Conservation (phyloP, 306 rosid species). For the Ammopiptanthus mongolicus region DNA sequence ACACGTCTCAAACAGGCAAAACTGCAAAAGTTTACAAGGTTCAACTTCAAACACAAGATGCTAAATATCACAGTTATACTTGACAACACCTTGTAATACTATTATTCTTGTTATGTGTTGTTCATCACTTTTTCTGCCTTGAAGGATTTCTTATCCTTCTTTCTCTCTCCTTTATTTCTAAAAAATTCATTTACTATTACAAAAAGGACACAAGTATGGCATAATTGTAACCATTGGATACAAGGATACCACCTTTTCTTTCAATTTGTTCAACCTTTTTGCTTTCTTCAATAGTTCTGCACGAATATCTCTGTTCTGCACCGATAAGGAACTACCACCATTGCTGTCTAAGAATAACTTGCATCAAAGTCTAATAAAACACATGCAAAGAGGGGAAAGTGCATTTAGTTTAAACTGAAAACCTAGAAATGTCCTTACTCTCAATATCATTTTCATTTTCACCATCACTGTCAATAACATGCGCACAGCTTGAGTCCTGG, state of each 20-base stretch:
- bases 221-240: constrained; percentile 2
- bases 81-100: background rate
- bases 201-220: background rate
- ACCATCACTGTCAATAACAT: constrained; percentile 27
- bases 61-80: background rate
- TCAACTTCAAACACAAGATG: background rate
- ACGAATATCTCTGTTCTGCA: constrained; percentile 49
- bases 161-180: background rate
- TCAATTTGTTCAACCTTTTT: constrained; percentile 57
- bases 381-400: background rate
- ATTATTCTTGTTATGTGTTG: background rate
- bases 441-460: constrained; percentile 40
- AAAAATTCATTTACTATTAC: background rate
- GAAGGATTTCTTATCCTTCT: background rate
- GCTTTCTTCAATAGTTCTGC: constrained; percentile 50
- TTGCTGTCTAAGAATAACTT: constrained; percentile 39
- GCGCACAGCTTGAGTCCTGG: constrained; percentile 49
- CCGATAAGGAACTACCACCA: constrained; percentile 36
- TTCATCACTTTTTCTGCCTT: background rate
- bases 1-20: background rate
- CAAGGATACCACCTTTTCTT: constrained; percentile 57
- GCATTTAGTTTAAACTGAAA: background rate
- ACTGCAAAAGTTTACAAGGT: background rate
- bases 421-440: constrained; percentile 36
- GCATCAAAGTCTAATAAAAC: constrained; percentile 5